Percentiles rank a stretch among this genome's conserved stretches.
Conservation (phyloP, 176 grass and related monocot genomes). For the Elymus sibiricus region DNA sequence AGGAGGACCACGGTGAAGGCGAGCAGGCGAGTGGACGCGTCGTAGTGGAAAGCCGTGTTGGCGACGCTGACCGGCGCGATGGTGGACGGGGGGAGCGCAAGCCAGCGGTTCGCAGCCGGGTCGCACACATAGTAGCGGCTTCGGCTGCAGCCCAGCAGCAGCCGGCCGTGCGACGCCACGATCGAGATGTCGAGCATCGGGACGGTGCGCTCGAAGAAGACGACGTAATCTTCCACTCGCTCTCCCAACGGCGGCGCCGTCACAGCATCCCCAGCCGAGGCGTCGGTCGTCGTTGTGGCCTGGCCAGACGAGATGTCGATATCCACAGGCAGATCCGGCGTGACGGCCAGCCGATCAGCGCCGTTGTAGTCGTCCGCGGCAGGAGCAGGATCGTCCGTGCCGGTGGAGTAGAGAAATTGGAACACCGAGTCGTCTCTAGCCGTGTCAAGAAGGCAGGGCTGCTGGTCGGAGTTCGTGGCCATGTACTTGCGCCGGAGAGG, state of each 20-base stretch:
- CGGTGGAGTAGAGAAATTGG: not conserved
- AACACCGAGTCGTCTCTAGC: too few relatives aligned
- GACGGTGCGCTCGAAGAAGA: not conserved
- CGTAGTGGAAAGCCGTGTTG: not conserved
- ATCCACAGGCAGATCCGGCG: too few relatives aligned
- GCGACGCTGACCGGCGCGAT: not conserved
- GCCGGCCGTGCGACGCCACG: not conserved
- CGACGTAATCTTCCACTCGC: not conserved
- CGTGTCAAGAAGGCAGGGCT: not conserved
- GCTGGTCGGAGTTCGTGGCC: not conserved
- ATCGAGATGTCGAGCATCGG: not conserved
- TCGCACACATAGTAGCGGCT: constrained; percentile 11
- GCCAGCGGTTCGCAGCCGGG: constrained; percentile 9
- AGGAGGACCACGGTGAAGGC: not conserved
- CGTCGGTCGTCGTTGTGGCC: not conserved
- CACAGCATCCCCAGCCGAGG: not conserved
- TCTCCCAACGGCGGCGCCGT: too few relatives aligned
- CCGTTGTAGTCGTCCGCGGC: too few relatives aligned
- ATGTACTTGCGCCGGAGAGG: not conserved
- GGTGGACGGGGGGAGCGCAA: not conserved
- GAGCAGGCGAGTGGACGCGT: not conserved
- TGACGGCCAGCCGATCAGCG: too few relatives aligned
- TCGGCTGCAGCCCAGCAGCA: not conserved
- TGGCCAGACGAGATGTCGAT: too few relatives aligned
- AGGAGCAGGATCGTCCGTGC: not conserved